Conservation (phyloP, 2,329 filamentous ascomycete genomes). For the Ophiostoma himal-ulmi region DNA sequence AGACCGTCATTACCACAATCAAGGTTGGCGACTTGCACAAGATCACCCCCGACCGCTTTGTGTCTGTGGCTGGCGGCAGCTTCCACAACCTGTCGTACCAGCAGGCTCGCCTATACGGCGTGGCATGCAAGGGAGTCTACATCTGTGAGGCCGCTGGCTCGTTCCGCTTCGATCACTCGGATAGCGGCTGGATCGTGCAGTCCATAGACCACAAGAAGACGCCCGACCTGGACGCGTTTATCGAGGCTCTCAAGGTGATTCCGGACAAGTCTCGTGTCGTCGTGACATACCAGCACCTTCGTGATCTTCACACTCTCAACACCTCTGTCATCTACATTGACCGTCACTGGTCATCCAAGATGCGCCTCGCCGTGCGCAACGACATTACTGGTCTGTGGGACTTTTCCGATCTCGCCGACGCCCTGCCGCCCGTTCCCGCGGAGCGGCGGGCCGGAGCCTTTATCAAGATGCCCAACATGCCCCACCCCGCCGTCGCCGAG, state of each 20-base stretch:
- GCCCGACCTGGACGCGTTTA: conserved; percentile 78
- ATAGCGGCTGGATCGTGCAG: conserved; percentile 91
- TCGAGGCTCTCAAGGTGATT: conserved; percentile 83
- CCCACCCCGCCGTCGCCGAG: conserved; percentile 83
- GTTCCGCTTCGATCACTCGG: conserved; percentile 85
- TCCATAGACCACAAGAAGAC: conserved; percentile 88
- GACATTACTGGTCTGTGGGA: conserved; percentile 91
- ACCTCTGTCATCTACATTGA: conserved; percentile 90
- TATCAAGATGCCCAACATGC: conserved; percentile 82
- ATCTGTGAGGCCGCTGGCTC: conserved; percentile 93
- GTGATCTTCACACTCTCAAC: conserved; percentile 89
- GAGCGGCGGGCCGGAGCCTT: conserved; percentile 78
- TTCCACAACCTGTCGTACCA: conserved; percentile 98
- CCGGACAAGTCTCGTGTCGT: conserved; percentile 80
- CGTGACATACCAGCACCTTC: conserved; percentile 89
- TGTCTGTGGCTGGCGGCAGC: conserved; percentile 85
- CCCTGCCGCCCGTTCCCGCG: conserved; percentile 67
- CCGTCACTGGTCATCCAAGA: conserved; percentile 91
- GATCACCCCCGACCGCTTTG: conserved; percentile 93
- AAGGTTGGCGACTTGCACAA: conserved; percentile 82
- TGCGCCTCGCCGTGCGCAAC: conserved; percentile 87
- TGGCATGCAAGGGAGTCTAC: conserved; percentile 86
- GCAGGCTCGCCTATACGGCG: conserved; percentile 90
- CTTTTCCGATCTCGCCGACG: conserved; percentile 76
- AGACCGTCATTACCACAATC: conserved; percentile 79